A percentile compares a stretch with the other conserved stretches of the same genome.
Evolutionary conservation across 2,329 filamentous ascomycete species (phyloP).

Genomic region (Fusarium dimerum): DNA sequence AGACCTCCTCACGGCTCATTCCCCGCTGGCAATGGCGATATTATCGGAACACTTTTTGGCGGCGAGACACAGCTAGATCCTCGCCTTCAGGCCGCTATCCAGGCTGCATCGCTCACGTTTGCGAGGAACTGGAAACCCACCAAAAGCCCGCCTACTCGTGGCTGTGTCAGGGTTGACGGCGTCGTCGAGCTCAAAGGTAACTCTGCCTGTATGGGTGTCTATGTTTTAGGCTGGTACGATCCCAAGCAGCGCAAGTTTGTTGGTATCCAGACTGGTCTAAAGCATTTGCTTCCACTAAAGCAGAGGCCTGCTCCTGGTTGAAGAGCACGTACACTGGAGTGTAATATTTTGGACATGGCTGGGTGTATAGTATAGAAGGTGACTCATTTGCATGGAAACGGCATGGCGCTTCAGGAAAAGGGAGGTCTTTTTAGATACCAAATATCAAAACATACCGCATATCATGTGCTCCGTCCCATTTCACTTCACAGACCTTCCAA

Average conservation of each 20-base stretch:
- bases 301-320: constrained; percentile 36
- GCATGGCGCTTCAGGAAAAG: not conserved
- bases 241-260: constrained; percentile 52
- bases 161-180: constrained; percentile 54
- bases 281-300: constrained; percentile 45
- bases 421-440: not conserved
- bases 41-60: constrained; percentile 29
- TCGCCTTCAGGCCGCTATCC: constrained; percentile 34
- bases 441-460: not conserved
- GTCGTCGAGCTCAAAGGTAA: constrained; percentile 54
- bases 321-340: not conserved
- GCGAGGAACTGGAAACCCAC: constrained; percentile 49
- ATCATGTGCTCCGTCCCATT: too few species aligned
- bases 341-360: not conserved
- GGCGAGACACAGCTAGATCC: constrained; percentile 37
- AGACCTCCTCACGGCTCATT: constrained; percentile 25
- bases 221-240: constrained; percentile 57
- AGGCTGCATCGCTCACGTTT: constrained; percentile 39
- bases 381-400: constrained; percentile 1
- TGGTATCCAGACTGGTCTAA: constrained; percentile 43
- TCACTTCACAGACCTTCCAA: too few species aligned
- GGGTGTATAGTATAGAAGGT: constrained; percentile 1
- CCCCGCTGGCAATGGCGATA: constrained; percentile 26
- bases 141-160: constrained; percentile 46
- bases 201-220: constrained; percentile 48